Base-by-base conservation (phyloP, 2,329 filamentous ascomycete species). In the Chrysoporthe austroafricana region DNA sequence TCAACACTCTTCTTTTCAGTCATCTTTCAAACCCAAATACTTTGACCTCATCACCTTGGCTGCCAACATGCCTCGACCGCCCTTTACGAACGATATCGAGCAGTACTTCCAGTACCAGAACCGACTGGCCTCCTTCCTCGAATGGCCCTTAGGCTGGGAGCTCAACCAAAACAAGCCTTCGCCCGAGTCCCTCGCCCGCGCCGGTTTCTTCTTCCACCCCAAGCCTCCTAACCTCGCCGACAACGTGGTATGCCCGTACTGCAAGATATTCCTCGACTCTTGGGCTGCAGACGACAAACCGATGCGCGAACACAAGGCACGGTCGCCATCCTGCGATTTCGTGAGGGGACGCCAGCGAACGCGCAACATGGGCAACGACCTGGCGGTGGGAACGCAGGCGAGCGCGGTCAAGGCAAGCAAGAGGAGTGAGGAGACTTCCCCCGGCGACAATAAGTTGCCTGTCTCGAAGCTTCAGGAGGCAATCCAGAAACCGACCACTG, bases 51-150 rank as follows among this genome's bases (percentile, higher is more conserved):
- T 39, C 54, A 21, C 3, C 32, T 11, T 5, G 9, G n/a, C 32
- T 16, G 34, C 34, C 54, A 36, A 18, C 16, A 57, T 57, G 54
- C 32, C 34, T 39, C 54, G 34, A 39, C 3, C 14, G 14, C 34
- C 54, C n/a, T 26, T 43, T 1, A 21, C 44, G 4, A 26, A 5
- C 50, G 59, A 59, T 36, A 13, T 62, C 9, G 50, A 68, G 18
- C 52, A 39, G 4, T 66, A 54, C 44, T 18, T 66, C n/a, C 58
- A 66, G n/a, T 68, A 66, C 26, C 63, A 68, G 18, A 68, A 68
- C 52, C 60, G 66, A 36, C 52, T 68, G 50, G 66, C 66, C 4
- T 68, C 66, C n/a, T 68, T 66, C 32, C 5, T 59, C 18, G 32
- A 57, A 21, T 68, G 66, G 66, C 42, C 60, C 1, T 34, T 59